A percentile compares a stretch with the other conserved stretches of the same genome.
These are phyloP conservation scores for Nitzschia palea DNA, from an alignment of 108 stramenopile genomes.

Conservation along the genomic window DNA sequence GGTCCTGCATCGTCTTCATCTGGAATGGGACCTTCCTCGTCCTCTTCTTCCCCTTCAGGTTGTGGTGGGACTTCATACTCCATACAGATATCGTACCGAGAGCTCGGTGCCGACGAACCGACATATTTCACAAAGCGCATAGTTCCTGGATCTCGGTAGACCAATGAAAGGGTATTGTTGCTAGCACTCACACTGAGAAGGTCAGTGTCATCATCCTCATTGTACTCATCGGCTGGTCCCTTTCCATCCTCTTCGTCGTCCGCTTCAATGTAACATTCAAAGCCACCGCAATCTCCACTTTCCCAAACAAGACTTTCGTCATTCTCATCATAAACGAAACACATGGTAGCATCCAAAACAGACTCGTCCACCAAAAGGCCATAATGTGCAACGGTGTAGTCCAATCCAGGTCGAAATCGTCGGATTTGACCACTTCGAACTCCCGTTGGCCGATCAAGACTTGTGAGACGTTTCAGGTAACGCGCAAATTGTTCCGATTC, in stretches of 20 bases:
- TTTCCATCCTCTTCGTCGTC: slow-evolving; percentile 72
- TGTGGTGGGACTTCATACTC: slow-evolving; percentile 77
- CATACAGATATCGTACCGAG: slow-evolving; percentile 88
- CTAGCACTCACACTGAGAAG: slow-evolving; percentile 91
- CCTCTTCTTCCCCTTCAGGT: slow-evolving; percentile 46
- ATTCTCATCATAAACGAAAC: slow-evolving; percentile 51
- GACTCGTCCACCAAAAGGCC: slow-evolving; percentile 66
- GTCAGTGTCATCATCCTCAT: slow-evolving; percentile 91
- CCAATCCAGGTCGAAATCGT: slow-evolving; percentile 93
- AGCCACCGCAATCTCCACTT: slow-evolving; percentile 92
- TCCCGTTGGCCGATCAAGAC: slow-evolving; percentile 64
- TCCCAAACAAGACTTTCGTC: slow-evolving; percentile 84
- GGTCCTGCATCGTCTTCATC: slow-evolving; percentile 10
- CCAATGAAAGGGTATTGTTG: slow-evolving; percentile 90
- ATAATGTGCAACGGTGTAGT: slow-evolving; percentile 97
- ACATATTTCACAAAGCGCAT: slow-evolving; percentile 97
- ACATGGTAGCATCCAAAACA: slow-evolving; percentile 90
- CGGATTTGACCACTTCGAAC: slow-evolving; percentile 63
- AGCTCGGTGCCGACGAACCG: slow-evolving; percentile 83
- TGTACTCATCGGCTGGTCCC: slow-evolving; percentile 83
- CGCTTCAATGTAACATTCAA: slow-evolving; percentile 95
- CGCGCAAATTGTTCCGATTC: slow-evolving; percentile 59
- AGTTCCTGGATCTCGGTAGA: slow-evolving; percentile 90
- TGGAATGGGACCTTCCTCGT: too few relatives aligned
- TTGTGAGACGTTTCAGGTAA: slow-evolving; percentile 59